phyloP scores from a whole-genome alignment of 1,139 yeast genomes.

The Magnusiomyces magnusii region DNA sequence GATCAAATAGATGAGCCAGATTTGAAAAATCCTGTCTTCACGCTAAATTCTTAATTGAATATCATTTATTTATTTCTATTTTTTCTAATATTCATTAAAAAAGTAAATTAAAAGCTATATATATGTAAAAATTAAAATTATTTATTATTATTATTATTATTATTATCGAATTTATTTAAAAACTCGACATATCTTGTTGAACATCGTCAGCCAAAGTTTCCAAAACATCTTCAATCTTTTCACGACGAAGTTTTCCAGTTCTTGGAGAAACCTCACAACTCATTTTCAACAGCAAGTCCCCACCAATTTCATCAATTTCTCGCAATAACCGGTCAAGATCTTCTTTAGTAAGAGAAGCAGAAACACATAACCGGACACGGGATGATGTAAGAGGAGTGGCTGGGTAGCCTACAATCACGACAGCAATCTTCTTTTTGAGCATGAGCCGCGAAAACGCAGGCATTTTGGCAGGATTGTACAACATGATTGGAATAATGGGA shows the following conservation, averaged over 20 bases:
- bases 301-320: slow-evolving; percentile 75
- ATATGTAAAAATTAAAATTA: too few species aligned
- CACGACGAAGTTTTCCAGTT: slow-evolving; percentile 55
- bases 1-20: neutral
- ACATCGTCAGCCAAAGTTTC: slow-evolving; percentile 64
- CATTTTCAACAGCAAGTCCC: slow-evolving; percentile 62
- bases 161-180: slow-evolving; percentile 12
- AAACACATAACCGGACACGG: slow-evolving; percentile 87
- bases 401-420: slow-evolving; percentile 95
- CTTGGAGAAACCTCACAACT: slow-evolving; percentile 34
- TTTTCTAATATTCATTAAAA: too few species aligned
- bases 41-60: neutral
- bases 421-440: slow-evolving; percentile 75
- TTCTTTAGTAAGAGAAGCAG: slow-evolving; percentile 85
- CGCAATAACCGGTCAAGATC: slow-evolving; percentile 78
- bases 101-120: too few species aligned
- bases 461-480: slow-evolving; percentile 90
- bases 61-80: too few species aligned
- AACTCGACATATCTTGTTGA: slow-evolving; percentile 19
- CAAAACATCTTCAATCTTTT: slow-evolving; percentile 70
- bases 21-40: neutral
- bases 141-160: too few species aligned
- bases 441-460: slow-evolving; percentile 83
- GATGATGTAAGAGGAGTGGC: slow-evolving; percentile 91
- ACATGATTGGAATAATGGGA: slow-evolving; percentile 84